phyloP scores from a whole-genome alignment of 225 moss, liverwort and hornwort species.

The Polytrichum formosum region DNA sequence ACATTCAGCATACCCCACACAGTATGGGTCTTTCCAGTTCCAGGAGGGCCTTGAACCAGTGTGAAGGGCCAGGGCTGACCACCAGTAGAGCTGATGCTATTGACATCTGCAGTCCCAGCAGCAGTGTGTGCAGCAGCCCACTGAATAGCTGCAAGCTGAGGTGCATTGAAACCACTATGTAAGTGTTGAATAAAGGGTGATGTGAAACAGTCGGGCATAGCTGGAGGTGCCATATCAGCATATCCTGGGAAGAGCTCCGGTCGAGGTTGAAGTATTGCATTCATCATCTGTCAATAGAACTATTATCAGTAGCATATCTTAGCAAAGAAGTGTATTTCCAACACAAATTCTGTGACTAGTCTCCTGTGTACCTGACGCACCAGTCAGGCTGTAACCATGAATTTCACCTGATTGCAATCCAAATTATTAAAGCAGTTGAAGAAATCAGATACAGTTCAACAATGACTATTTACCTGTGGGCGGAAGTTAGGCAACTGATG shows the following conservation, averaged over 20 bases:
- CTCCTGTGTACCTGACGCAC: neutral
- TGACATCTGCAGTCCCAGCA: conserved; percentile 63
- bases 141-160: conserved; percentile 98
- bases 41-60: conserved; percentile 97
- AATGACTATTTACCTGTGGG: conserved; percentile 60
- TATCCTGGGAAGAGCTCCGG: conserved; percentile 96
- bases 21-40: conserved; percentile 98
- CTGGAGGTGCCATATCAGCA: conserved; percentile 80
- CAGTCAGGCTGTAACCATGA: too few relatives aligned
- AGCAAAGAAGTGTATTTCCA: too few relatives aligned
- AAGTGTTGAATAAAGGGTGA: conserved; percentile 85
- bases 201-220: conserved; percentile 98
- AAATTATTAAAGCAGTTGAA: too few relatives aligned
- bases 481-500: conserved; percentile 91
- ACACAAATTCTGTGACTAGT: neutral
- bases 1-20: conserved; percentile 99
- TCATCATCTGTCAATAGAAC: conserved; percentile 78
- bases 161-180: conserved; percentile 79
- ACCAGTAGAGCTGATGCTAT: conserved; percentile 36
- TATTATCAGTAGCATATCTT: conserved; percentile 1
- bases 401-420: too few relatives aligned
- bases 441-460: neutral
- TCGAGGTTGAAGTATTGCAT: conserved; percentile 84
- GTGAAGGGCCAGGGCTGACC: conserved; percentile 98
- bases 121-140: conserved; percentile 99